These are phyloP conservation scores for Lepidium didymum DNA, from an alignment of 345 rosid species.

Conservation along the genomic window DNA sequence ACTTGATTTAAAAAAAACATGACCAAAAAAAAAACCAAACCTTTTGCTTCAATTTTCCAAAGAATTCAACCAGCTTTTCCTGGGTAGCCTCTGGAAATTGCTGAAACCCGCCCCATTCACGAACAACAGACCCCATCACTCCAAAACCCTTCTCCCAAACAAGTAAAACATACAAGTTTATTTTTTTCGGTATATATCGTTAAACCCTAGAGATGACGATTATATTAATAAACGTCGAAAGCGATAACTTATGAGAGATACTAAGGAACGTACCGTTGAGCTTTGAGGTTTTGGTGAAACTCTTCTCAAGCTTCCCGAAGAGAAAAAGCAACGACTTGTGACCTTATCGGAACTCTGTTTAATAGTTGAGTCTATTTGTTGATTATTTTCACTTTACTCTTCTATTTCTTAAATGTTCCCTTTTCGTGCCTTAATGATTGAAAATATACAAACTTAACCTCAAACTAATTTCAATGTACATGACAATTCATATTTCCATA, in stretches of 20 bases:
- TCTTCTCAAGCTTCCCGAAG: background rate
- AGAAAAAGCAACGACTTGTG: background rate
- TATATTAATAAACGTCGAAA: background rate
- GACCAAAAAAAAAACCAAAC: conserved; percentile 22
- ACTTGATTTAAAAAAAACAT: background rate
- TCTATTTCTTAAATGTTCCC: background rate
- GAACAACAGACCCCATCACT: conserved; percentile 44
- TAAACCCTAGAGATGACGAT: background rate
- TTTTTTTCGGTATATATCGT: background rate
- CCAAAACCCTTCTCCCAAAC: conserved; percentile 1
- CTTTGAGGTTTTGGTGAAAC: conserved; percentile 3
- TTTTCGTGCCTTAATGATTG: background rate
- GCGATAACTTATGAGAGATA: background rate
- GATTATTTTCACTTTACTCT: conserved; percentile 2
- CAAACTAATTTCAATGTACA: background rate
- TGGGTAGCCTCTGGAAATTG: conserved; percentile 73
- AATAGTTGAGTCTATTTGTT: background rate
- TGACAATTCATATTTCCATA: conserved; percentile 10
- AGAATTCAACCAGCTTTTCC: conserved; percentile 48
- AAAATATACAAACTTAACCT: background rate
- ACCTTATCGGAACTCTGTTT: conserved; percentile 25
- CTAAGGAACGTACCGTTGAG: conserved; percentile 17
- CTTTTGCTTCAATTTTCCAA: conserved; percentile 67
- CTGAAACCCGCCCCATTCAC: conserved; percentile 77
- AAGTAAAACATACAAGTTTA: background rate